Evolutionary conservation across 805 yeast genomes (phyloP).

Genomic region (Saccharomycopsis guyanensis): DNA sequence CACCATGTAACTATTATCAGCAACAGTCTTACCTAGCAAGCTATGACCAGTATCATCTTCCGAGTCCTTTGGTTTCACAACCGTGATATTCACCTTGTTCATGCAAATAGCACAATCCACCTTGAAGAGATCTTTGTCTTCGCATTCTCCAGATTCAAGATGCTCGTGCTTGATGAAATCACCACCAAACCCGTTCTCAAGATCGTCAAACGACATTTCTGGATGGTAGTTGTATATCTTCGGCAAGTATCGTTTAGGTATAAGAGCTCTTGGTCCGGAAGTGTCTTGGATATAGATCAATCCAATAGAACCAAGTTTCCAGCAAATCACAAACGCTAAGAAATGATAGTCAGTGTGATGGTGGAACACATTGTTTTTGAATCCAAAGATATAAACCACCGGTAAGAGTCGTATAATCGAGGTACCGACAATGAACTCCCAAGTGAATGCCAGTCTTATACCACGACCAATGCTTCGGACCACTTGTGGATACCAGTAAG

Average conservation of each 20-base stretch:
- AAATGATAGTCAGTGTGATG: constrained; percentile 57
- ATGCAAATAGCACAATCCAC: constrained; percentile 88
- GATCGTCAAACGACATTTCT: constrained; percentile 45
- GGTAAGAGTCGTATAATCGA: constrained; percentile 59
- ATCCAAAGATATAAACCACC: constrained; percentile 46
- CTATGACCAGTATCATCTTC: constrained; percentile 19
- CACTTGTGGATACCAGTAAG: constrained; percentile 87
- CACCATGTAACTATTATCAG: constrained; percentile 52
- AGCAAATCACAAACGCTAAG: constrained; percentile 38
- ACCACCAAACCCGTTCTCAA: constrained; percentile 54
- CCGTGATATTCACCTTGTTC: constrained; percentile 61
- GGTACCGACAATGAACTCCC: constrained; percentile 72
- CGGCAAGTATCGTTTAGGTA: constrained; percentile 70
- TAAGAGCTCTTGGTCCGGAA: constrained; percentile 76
- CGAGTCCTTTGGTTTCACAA: constrained; percentile 23
- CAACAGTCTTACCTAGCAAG: constrained; percentile 13
- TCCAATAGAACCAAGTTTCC: constrained; percentile 55
- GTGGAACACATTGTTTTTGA: constrained; percentile 51
- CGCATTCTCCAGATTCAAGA: constrained; percentile 21
- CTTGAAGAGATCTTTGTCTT: constrained; percentile 34
- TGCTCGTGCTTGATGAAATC: constrained; percentile 35
- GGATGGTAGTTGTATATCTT: constrained; percentile 82
- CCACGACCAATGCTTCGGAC: constrained; percentile 70
- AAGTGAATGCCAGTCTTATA: constrained; percentile 53
- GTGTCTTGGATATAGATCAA: constrained; percentile 55